These are phyloP conservation scores for Exophiala xenobiotica DNA, from an alignment of 2,329 filamentous ascomycete species.

Conservation along the genomic window DNA sequence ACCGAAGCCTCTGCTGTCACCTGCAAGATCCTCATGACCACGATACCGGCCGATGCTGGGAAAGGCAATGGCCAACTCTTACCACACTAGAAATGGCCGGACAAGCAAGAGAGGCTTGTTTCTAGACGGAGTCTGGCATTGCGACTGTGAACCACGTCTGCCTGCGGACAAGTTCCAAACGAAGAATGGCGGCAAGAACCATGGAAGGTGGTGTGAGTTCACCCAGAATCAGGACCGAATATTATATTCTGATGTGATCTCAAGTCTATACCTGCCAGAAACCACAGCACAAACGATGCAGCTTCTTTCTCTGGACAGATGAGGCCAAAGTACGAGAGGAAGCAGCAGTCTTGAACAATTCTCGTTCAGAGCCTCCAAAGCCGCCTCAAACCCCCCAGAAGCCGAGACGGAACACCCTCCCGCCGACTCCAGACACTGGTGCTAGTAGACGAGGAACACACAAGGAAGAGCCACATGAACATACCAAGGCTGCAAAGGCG, in stretches of 20 bases:
- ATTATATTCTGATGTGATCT: neutral
- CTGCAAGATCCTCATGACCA: neutral
- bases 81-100: constrained; percentile 25
- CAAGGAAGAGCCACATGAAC: neutral
- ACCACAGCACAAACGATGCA: constrained; percentile 49
- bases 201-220: constrained; percentile 53
- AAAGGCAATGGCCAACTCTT: constrained; percentile 20
- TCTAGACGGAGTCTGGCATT: constrained; percentile 49
- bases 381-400: constrained; percentile 32
- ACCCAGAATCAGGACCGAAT: neutral
- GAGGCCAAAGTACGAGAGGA: constrained; percentile 57
- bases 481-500: constrained; percentile 27
- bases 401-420: constrained; percentile 6
- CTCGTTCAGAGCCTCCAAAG: constrained; percentile 44
- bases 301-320: constrained; percentile 62
- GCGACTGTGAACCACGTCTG: constrained; percentile 56
- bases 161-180: constrained; percentile 57
- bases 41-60: neutral
- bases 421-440: constrained; percentile 23
- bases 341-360: constrained; percentile 49
- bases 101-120: constrained; percentile 40
- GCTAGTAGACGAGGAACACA: neutral
- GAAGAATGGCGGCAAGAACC: constrained; percentile 58
- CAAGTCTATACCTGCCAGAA: constrained; percentile 59
- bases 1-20: neutral